Evolutionary conservation across 495 filamentous ascomycete genomes (phyloP).

Genomic region (Penicillium soppii): DNA sequence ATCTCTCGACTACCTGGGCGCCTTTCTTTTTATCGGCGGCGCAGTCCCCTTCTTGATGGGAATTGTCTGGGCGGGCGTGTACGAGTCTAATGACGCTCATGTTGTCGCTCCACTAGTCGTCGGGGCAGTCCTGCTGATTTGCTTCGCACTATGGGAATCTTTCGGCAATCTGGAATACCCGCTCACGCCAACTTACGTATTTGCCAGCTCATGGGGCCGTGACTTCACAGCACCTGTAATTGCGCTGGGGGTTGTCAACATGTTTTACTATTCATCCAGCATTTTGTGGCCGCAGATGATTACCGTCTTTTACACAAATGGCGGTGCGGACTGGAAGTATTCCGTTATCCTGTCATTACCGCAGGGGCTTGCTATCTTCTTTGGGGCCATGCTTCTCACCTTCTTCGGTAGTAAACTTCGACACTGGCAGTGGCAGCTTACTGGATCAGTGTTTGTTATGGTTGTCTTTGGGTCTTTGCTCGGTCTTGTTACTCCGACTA

Average conservation of each 20-base stretch:
- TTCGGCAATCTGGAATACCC: constrained; percentile 22
- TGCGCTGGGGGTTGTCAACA: constrained; percentile 25
- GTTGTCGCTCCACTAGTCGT: constrained; percentile 24
- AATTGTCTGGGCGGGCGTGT: constrained; percentile 27
- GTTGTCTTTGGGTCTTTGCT: constrained; percentile 24
- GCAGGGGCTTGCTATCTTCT: constrained; percentile 21
- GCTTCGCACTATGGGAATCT: constrained; percentile 27
- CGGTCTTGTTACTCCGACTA: constrained; percentile 20
- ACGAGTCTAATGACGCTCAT: constrained; percentile 22
- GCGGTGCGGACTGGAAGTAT: constrained; percentile 21
- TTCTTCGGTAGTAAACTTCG: constrained; percentile 21
- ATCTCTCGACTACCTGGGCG: constrained; percentile 25
- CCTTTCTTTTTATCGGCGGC: constrained; percentile 24
- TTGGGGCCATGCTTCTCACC: constrained; percentile 23
- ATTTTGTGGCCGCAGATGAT: constrained; percentile 30
- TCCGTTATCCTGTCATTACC: constrained; percentile 23
- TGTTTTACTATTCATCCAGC: constrained; percentile 31
- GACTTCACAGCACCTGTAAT: constrained; percentile 27
- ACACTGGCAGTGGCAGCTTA: constrained; percentile 29
- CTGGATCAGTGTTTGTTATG: constrained; percentile 25
- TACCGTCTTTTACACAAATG: constrained; percentile 20
- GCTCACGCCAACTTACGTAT: constrained; percentile 20
- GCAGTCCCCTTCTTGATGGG: constrained; percentile 25
- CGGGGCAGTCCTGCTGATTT: constrained; percentile 16
- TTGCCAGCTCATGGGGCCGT: constrained; percentile 21